A percentile compares a stretch with the other conserved stretches of the same genome.
Conservation (phyloP, 2,329 filamentous ascomycete species). For the Coniochaeta hoffmannii region DNA sequence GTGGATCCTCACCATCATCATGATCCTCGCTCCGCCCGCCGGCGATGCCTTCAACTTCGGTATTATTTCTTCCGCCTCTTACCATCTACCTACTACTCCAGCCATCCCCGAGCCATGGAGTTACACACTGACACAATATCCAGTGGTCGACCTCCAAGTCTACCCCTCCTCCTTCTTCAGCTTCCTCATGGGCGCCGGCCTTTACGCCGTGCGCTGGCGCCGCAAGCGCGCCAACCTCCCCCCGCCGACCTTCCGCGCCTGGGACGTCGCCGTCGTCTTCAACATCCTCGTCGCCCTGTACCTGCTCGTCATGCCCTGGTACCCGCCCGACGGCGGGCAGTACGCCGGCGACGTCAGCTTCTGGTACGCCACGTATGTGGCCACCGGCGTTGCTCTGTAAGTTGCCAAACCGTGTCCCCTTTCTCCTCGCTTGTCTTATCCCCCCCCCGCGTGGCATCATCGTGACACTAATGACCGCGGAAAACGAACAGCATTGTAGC, state of each 20-base stretch:
- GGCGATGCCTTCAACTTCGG: slow-evolving; percentile 58
- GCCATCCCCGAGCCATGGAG: slow-evolving; percentile 9
- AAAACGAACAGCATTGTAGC: slow-evolving; percentile 19
- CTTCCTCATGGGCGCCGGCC: slow-evolving; percentile 46
- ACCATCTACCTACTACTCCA: slow-evolving; percentile 25
- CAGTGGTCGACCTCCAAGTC: slow-evolving; percentile 49
- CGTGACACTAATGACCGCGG: too few species aligned
- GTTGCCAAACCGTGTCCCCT: too few species aligned
- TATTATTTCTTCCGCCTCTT: slow-evolving; percentile 18
- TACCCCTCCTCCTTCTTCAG: slow-evolving; percentile 55
- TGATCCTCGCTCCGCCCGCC: slow-evolving; percentile 53
- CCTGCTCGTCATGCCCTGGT: slow-evolving; percentile 64
- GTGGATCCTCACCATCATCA: slow-evolving; percentile 47
- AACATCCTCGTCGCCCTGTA: slow-evolving; percentile 53
- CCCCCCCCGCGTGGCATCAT: too few species aligned
- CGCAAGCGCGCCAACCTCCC: slow-evolving; percentile 42
- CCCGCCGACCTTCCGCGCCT: slow-evolving; percentile 47
- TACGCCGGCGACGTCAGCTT: slow-evolving; percentile 62
- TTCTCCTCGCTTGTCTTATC: too few species aligned
- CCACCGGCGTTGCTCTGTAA: slow-evolving; percentile 57
- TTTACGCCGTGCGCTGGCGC: slow-evolving; percentile 49
- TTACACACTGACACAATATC: neutral
- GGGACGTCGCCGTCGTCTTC: slow-evolving; percentile 51
- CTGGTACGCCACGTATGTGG: slow-evolving; percentile 65
- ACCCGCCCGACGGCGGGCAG: slow-evolving; percentile 52